Conservation (phyloP, 129 eudicot genomes). For the Saussurea involucrata region DNA sequence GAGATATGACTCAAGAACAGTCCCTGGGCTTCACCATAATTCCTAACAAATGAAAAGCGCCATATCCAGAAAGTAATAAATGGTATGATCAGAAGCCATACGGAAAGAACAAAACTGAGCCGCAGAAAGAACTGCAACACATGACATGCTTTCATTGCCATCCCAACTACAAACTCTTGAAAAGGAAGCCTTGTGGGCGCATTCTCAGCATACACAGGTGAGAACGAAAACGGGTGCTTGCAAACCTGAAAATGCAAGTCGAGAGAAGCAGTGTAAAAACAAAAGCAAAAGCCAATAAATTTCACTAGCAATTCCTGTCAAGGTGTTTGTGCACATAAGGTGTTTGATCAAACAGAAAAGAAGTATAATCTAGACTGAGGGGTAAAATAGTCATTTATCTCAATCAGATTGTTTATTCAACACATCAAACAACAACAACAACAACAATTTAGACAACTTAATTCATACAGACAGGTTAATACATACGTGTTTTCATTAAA, state of each 20-base stretch:
- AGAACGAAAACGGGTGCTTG: constrained; percentile 83
- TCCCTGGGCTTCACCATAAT: constrained; percentile 75
- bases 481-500: no score
- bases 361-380: no score
- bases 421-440: no score
- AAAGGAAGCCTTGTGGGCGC: constrained; percentile 91
- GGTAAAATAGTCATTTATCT: no score
- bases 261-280: neutral
- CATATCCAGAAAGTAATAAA: constrained; percentile 96
- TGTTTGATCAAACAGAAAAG: no score
- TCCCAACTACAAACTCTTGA: constrained; percentile 77
- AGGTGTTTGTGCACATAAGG: neutral
- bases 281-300: constrained; percentile 4
- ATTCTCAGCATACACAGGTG: constrained; percentile 92
- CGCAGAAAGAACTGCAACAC: constrained; percentile 77
- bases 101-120: constrained; percentile 82
- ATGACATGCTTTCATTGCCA: constrained; percentile 79
- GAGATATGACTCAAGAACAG: constrained; percentile 75
- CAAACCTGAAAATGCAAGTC: constrained; percentile 62
- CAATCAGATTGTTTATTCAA: no score
- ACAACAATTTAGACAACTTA: no score
- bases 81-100: constrained; percentile 89
- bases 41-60: constrained; percentile 83
- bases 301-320: neutral
- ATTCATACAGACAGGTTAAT: no score